Conservation (phyloP, 1,284 basidiomycete species). For the Ustilago tritici region DNA sequence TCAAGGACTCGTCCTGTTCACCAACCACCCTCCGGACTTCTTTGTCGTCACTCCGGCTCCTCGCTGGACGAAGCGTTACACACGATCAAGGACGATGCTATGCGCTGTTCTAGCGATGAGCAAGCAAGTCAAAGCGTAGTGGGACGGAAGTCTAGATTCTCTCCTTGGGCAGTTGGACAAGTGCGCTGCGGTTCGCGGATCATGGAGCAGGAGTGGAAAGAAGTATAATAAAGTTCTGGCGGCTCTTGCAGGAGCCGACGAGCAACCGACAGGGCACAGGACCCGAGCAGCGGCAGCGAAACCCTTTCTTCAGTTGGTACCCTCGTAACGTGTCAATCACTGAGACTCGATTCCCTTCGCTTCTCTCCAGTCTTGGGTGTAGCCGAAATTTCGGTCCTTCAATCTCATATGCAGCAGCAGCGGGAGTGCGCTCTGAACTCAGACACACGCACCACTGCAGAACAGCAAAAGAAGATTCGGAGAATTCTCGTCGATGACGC, state of each 20-base stretch:
- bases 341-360: background rate
- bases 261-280: background rate
- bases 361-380: background rate
- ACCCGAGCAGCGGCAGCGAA: slow-evolving; percentile 17
- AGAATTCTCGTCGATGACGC: slow-evolving; percentile 10
- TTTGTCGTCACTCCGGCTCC: background rate
- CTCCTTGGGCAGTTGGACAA: background rate
- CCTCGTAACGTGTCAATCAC: background rate
- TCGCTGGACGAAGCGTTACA: background rate
- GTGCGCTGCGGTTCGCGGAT: slow-evolving; percentile 13
- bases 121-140: background rate
- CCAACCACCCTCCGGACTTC: background rate
- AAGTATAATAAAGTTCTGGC: background rate
- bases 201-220: background rate
- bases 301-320: background rate
- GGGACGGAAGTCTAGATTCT: background rate
- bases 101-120: background rate
- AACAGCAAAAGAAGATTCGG: background rate
- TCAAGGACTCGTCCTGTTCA: background rate
- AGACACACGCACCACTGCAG: background rate
- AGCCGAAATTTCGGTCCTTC: slow-evolving; percentile 5
- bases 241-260: slow-evolving; percentile 41
- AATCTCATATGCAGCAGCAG: background rate
- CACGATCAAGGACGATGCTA: background rate
- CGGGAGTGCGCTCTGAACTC: background rate